These are phyloP conservation scores for Nicotiana tabacum DNA, from an alignment of 257 asterid species.

Conservation along the genomic window DNA sequence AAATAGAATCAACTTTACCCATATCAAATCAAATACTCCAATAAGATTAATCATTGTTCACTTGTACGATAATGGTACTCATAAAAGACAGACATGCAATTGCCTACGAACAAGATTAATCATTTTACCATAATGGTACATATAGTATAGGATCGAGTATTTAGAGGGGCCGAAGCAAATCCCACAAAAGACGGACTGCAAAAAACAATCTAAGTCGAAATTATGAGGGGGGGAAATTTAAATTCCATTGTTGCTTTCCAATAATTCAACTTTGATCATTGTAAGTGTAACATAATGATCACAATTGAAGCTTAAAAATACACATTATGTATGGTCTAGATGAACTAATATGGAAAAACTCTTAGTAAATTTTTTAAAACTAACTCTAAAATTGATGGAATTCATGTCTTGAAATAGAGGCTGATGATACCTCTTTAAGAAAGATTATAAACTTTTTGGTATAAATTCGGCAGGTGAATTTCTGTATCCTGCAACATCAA, in stretches of 20 bases:
- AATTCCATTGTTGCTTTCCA: background rate
- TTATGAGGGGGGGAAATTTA: too few species aligned
- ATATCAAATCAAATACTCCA: background rate
- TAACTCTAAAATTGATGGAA: background rate
- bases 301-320: too few species aligned
- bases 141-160: background rate
- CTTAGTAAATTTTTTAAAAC: background rate
- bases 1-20: background rate
- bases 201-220: background rate
- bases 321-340: background rate
- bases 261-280: background rate
- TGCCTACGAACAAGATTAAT: background rate
- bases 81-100: background rate
- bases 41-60: background rate
- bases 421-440: too few species aligned
- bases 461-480: too few species aligned
- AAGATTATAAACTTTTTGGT: too few species aligned
- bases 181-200: background rate
- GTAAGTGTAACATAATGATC: background rate
- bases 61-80: background rate
- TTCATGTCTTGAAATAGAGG: too few species aligned
- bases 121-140: background rate
- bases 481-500: too few species aligned
- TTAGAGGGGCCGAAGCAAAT: background rate
- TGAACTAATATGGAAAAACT: background rate